A percentile compares a stretch with the other conserved stretches of the same genome.
phyloP scores from a whole-genome alignment of 805 yeast genomes.

The Saccharomycopsis babjevae region DNA sequence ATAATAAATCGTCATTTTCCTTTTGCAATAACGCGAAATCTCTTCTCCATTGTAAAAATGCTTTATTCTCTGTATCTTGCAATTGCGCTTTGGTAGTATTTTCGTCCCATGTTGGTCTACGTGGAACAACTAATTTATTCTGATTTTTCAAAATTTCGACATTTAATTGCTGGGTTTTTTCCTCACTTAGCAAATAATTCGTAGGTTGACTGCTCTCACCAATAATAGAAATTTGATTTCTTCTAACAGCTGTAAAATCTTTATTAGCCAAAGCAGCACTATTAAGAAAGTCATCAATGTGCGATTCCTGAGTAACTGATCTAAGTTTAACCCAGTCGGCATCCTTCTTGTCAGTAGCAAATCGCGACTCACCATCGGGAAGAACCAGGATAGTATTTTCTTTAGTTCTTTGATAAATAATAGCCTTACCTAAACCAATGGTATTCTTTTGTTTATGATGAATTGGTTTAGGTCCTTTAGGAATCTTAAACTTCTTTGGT shows the following conservation, averaged over 20 bases:
- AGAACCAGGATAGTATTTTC: slow-evolving; percentile 61
- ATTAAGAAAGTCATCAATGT: slow-evolving; percentile 86
- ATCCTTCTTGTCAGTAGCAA: slow-evolving; percentile 71
- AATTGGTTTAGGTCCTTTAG: slow-evolving; percentile 87
- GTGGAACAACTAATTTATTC: slow-evolving; percentile 71
- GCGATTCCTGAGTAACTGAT: slow-evolving; percentile 90
- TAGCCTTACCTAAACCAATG: slow-evolving; percentile 78
- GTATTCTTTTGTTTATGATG: slow-evolving; percentile 74
- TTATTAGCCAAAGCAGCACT: slow-evolving; percentile 95
- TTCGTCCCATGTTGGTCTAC: slow-evolving; percentile 82
- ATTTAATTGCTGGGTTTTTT: slow-evolving; percentile 52
- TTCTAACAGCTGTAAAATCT: slow-evolving; percentile 88
- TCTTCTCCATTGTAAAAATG: slow-evolving; percentile 92
- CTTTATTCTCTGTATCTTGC: slow-evolving; percentile 78
- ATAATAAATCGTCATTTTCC: slow-evolving; percentile 52
- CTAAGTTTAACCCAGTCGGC: slow-evolving; percentile 84
- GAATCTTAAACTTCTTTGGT: slow-evolving; percentile 73
- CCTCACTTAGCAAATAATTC: slow-evolving; percentile 53
- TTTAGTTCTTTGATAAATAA: slow-evolving; percentile 59
- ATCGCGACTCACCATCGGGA: slow-evolving; percentile 84
- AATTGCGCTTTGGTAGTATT: slow-evolving; percentile 64
- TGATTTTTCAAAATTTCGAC: slow-evolving; percentile 59
- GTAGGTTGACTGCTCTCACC: slow-evolving; percentile 48
- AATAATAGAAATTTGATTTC: slow-evolving; percentile 74
- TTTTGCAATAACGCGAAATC: slow-evolving; percentile 79